These are phyloP conservation scores for Coemansia javaensis DNA, from an alignment of 192 early-diverging fungal species.

Conservation along the genomic window DNA sequence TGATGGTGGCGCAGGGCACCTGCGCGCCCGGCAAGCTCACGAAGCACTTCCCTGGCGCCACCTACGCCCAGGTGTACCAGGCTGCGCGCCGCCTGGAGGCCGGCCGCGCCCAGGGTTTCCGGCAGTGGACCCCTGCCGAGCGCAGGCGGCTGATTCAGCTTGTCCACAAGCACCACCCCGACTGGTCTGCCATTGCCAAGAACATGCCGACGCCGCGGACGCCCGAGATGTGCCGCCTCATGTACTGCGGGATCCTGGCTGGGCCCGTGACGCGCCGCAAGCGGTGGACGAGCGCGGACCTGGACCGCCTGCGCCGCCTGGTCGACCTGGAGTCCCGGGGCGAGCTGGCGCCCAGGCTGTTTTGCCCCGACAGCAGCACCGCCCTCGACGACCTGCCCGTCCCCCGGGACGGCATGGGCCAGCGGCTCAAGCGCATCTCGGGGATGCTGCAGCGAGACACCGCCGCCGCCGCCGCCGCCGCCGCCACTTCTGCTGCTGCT, in stretches of 20 bases:
- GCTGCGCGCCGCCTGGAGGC: constrained; percentile 1
- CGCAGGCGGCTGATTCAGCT: constrained; percentile 13
- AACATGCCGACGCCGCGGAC: constrained; percentile 19
- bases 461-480: neutral
- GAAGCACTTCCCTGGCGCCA: constrained; percentile 5
- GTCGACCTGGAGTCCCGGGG: constrained; percentile 14
- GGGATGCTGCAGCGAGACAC: neutral
- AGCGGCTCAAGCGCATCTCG: too few relatives aligned
- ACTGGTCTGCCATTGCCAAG: constrained; percentile 14
- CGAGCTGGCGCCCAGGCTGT: neutral
- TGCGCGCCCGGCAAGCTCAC: constrained; percentile 1
- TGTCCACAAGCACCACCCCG: constrained; percentile 1
- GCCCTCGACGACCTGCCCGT: too few relatives aligned
- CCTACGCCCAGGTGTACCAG: neutral
- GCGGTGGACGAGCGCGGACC: constrained; percentile 16
- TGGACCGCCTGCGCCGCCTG: constrained; percentile 6
- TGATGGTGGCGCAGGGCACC: constrained; percentile 4
- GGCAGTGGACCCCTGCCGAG: constrained; percentile 15
- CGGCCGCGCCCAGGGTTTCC: neutral
- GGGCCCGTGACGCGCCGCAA: neutral
- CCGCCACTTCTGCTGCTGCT: neutral
- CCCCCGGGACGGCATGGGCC: neutral
- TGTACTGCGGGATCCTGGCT: neutral
- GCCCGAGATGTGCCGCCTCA: constrained; percentile 7
- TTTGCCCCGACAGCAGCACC: neutral